Conservation (phyloP, 2,329 filamentous ascomycete genomes). For the Curvularia spicifera region DNA sequence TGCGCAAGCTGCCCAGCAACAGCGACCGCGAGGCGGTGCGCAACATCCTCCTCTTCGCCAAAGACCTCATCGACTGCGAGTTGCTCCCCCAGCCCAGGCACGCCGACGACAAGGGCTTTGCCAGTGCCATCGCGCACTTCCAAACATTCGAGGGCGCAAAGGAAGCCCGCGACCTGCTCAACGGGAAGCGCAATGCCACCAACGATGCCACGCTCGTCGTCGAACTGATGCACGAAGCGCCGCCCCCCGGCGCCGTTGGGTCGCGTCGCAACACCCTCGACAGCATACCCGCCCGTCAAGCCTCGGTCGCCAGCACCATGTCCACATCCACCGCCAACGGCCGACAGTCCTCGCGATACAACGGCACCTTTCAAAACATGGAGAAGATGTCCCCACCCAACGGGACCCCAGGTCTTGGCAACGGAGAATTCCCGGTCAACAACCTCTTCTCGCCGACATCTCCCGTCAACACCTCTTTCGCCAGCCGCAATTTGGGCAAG, state of each 20-base stretch:
- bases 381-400: slow-evolving; percentile 69
- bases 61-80: slow-evolving; percentile 66
- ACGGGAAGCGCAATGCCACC: slow-evolving; percentile 67
- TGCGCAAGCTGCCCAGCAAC: slow-evolving; percentile 66
- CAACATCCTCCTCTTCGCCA: slow-evolving; percentile 70
- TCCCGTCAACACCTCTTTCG: slow-evolving; percentile 72
- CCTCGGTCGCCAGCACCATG: slow-evolving; percentile 54
- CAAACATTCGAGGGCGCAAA: slow-evolving; percentile 63
- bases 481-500: slow-evolving; percentile 68
- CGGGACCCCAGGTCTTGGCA: slow-evolving; percentile 59
- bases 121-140: slow-evolving; percentile 66
- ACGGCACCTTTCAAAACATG: slow-evolving; percentile 65
- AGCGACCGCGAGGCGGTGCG: slow-evolving; percentile 65
- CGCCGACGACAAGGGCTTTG: slow-evolving; percentile 63
- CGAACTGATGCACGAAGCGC: slow-evolving; percentile 59
- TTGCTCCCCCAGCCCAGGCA: slow-evolving; percentile 60
- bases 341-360: slow-evolving; percentile 66
- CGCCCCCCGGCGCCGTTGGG: slow-evolving; percentile 48
- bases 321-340: slow-evolving; percentile 45
- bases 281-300: slow-evolving; percentile 51
- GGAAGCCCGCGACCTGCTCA: slow-evolving; percentile 64
- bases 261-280: slow-evolving; percentile 64
- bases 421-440: slow-evolving; percentile 67
- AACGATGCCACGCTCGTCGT: slow-evolving; percentile 65
- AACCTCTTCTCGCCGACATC: slow-evolving; percentile 75